Evolutionary conservation across 192 early-diverging fungal species (phyloP), one percentile per base, ranked within the genome.

Genomic region (Backusella sp.): DNA sequence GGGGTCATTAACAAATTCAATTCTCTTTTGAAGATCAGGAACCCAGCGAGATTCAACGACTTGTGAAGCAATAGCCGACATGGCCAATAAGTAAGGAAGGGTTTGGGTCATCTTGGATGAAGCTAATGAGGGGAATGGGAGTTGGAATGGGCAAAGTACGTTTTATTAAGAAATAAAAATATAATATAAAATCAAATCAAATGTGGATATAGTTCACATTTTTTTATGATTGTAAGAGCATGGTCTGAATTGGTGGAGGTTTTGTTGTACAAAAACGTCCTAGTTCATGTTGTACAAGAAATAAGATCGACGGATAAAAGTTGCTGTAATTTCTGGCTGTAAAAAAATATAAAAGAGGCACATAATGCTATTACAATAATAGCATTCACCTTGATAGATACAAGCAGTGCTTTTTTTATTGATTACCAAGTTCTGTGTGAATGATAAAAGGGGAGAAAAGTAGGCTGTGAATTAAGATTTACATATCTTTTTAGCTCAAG

Each of bases 121-220:
- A 49, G 46, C 9, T 28, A 62, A 62, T 62, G 56, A 62, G 28
- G 8, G 56, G 56, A 62, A 26, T 62, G 56, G 56, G 53, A 2
- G 12, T 12, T 28, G 56, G 26, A 28, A 28, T 28, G 23, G 56
- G 7, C 12, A 62, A 23, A 28, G 21, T 28, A 62, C 23, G 28
- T 62, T 62, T 28, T 62, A 62, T 62, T 23, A 62, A 62, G 46
- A 62, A 62, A 62, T 62, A 62, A 62, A 28, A 28, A 62, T 28
- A 62, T 62, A 62, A 62, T 62, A 62, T 49, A n/a, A 49, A 49
- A n/a, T n/a, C 46, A 62, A 62, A 62, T 62, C 56, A 62, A 62
- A 62, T 62, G 56, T 12, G 56, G 56, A 62, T 28, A 62, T 62
- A n/a, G 56, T 62, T 62, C 56, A 62, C 56, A 62, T 62, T 62